Evolutionary conservation across 306 rosid species (phyloP).

Genomic region (Dryas drummondii): DNA sequence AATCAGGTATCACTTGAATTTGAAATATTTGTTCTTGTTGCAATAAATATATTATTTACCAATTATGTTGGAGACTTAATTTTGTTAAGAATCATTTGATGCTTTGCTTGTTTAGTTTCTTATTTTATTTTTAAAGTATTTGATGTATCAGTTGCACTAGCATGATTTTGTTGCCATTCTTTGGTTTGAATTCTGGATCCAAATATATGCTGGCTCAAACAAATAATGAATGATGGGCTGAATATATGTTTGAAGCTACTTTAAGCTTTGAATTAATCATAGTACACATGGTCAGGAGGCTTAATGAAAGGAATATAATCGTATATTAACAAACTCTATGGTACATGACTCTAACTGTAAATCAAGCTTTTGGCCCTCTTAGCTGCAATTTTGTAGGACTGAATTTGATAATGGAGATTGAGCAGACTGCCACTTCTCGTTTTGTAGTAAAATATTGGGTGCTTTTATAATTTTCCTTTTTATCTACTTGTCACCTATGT

Average conservation of each 20-base stretch:
- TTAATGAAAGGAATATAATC: not conserved
- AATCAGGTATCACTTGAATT: slow-evolving; percentile 43
- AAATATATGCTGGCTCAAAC: not conserved
- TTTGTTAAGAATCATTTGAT: not conserved
- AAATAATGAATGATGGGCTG: not conserved
- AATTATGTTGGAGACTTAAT: not conserved
- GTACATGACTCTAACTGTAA: not conserved
- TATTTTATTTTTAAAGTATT: not conserved
- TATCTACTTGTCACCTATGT: slow-evolving; percentile 17
- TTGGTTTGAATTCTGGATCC: not conserved
- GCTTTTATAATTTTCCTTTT: slow-evolving; percentile 12
- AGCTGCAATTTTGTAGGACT: not conserved
- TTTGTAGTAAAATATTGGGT: slow-evolving; percentile 8
- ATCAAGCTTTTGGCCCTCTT: not conserved
- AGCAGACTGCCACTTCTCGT: not conserved
- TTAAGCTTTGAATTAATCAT: not conserved
- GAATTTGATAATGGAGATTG: slow-evolving; percentile 1
- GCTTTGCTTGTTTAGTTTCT: not conserved
- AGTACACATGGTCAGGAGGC: not conserved
- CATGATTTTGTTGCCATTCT: not conserved
- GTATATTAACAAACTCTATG: not conserved
- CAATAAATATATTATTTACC: not conserved
- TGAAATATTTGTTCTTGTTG: not conserved
- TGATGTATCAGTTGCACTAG: not conserved
- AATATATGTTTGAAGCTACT: not conserved